These are phyloP conservation scores for Coemansia sp. DNA, from an alignment of 192 early-diverging fungal genomes.

Conservation along the genomic window DNA sequence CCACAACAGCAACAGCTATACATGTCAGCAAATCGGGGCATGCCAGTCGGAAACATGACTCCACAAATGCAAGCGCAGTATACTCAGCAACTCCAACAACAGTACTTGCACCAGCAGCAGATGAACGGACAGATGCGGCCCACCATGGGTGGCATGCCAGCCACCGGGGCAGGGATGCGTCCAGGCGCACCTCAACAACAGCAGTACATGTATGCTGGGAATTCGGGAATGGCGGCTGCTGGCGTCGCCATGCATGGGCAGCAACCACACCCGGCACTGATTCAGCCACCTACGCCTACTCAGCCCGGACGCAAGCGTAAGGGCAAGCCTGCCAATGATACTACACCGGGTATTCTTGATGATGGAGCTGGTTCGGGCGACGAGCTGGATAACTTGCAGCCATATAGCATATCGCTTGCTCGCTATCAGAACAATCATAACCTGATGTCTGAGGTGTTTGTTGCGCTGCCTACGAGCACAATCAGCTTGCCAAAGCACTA, in stretches of 20 bases:
- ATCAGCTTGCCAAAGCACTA: constrained; percentile 39
- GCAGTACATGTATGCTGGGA: constrained; percentile 36
- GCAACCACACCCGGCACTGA: constrained; percentile 44
- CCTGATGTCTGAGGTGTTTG: constrained; percentile 49
- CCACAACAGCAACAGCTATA: constrained; percentile 18
- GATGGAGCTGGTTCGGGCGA: constrained; percentile 33
- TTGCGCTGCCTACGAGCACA: constrained; percentile 49
- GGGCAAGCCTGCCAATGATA: constrained; percentile 12
- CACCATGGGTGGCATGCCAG: constrained; percentile 17
- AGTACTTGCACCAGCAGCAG: constrained; percentile 32
- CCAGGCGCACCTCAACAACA: constrained; percentile 19
- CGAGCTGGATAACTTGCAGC: constrained; percentile 40
- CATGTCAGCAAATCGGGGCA: constrained; percentile 21
- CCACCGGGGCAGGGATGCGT: constrained; percentile 10
- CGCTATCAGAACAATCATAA: constrained; percentile 55
- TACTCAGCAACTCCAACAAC: constrained; percentile 32
- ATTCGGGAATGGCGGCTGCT: constrained; percentile 20
- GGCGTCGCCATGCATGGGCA: constrained; percentile 31
- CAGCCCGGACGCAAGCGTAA: constrained; percentile 34
- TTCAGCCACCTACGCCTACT: constrained; percentile 18
- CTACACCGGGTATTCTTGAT: background rate
- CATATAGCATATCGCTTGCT: constrained; percentile 34
- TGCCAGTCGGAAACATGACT: constrained; percentile 8
- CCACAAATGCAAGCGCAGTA: constrained; percentile 35
- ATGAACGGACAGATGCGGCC: constrained; percentile 27